phyloP scores from a whole-genome alignment of 2,329 filamentous ascomycete species.

The Aspergillus brunneoviolaceus region DNA sequence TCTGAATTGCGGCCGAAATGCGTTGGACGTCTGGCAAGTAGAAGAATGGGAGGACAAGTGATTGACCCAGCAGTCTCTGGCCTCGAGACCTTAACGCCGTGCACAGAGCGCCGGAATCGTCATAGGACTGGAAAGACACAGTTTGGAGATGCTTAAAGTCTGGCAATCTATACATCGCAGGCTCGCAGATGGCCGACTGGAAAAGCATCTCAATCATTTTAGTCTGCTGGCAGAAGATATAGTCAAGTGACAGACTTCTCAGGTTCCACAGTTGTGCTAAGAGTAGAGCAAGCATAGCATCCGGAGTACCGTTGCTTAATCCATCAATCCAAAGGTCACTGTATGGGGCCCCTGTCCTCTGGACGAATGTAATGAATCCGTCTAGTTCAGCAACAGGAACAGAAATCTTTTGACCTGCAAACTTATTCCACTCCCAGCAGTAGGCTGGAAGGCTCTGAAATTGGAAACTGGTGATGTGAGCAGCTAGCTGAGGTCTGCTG shows the following conservation, averaged over 20 bases:
- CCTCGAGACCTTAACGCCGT: too few relatives aligned
- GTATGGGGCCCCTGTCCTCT: constrained; percentile 6
- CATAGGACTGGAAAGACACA: not conserved
- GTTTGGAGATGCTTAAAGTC: constrained; percentile 10
- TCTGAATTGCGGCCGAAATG: constrained; percentile 19
- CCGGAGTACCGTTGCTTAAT: constrained; percentile 15
- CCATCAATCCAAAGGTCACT: constrained; percentile 16
- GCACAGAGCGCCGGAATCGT: not conserved
- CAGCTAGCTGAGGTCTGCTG: constrained; percentile 18
- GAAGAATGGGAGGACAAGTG: constrained; percentile 17
- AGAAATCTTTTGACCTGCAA: not conserved
- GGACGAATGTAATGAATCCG: constrained; percentile 8
- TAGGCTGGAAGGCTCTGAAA: constrained; percentile 4
- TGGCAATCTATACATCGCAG: not conserved
- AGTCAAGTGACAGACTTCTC: constrained; percentile 13
- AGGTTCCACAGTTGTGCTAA: constrained; percentile 19
- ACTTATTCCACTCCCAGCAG: not conserved
- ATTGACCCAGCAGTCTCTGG: too few relatives aligned
- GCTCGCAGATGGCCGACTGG: constrained; percentile 9
- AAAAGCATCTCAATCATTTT: constrained; percentile 15
- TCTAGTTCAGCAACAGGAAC: constrained; percentile 9
- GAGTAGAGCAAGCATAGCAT: constrained; percentile 22
- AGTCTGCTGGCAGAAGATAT: constrained; percentile 11
- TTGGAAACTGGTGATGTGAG: constrained; percentile 13
- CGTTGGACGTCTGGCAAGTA: constrained; percentile 20